Evolutionary conservation across 78 protist species (phyloP), one percentile per base, ranked within the genome.

Genomic region (Speleostelium caveatum): DNA sequence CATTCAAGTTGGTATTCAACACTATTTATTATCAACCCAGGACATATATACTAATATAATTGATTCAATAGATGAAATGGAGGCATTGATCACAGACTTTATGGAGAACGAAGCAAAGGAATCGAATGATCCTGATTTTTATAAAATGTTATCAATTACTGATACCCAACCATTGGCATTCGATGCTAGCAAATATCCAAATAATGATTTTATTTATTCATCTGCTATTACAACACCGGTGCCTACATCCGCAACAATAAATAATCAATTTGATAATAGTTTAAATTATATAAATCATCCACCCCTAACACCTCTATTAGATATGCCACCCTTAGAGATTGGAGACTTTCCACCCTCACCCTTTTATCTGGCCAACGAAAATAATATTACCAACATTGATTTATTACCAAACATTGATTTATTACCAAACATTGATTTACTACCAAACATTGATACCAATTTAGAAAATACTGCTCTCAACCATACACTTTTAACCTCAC

Each of bases 91-190:
- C 0, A 21, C 60, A 10, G 91, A 83, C 45, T 83, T 69, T 69
- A 58, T 83, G 12, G 91, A 83, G 19, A 69, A 83, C 59, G 91
- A 69, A 71, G 80, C 61, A 56, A 83, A 83, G 3, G 79, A 51
- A 3, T 51, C 24, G 6, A 49, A 28, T 69, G 30, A 45, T 24
- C 30, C 33, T 69, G 91, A 73, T 1, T 69, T 30, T 60, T 69
- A 30, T 65, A 69, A 38, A 56, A n/a, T 80, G 41, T 78, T 78
- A 5, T 66, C 53, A n/a, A n/a, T n/a, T n/a, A n/a, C n/a, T n/a
- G n/a, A n/a, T n/a, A n/a, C n/a, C n/a, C n/a, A n/a, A n/a, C n/a
- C n/a, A n/a, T n/a, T n/a, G n/a, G n/a, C n/a, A n/a, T n/a, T 45
- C 53, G n/a, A 45, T 45, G 53, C 53, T 10, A 45, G 6, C 53